Evolutionary conservation across 306 rosid species (phyloP), one percentile per base, ranked within the genome.

Genomic region (Fagus sylvatica): DNA sequence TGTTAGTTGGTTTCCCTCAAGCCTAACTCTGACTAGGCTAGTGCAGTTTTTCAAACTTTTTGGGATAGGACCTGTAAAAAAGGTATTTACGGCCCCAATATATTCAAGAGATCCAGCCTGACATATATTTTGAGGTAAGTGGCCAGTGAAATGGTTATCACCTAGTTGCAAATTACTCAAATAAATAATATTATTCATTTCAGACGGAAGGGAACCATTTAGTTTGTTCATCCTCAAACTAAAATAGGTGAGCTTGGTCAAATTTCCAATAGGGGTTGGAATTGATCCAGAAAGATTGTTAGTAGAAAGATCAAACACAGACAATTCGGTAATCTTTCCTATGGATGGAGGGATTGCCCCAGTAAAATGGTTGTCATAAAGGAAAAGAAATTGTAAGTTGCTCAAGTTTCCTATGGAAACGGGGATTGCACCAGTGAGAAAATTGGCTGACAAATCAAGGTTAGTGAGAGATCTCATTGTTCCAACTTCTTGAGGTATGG

Each of bases 11-110:
- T 86, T 88, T 22, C 33, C 30, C 4, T 53, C 81, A 48, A 86
- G 74, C 53, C 79, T 77, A 37, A 88, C 68, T 76, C 92, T 34
- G 0, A 34, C 0, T 37, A 75, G 64, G 72, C 53, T 64, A 1
- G 5, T 64, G 46, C 79, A 64, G 1, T 40, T 64, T n/a, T 84
- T 75, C 74, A 83, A 78, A 48, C 68, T 79, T 53, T 34, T 74
- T 15, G 86, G 86, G 48, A 83, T 42, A 7, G 46, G 4, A 0
- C 64, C 64, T 19, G 4, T 56, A 10, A 30, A 32, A 32, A 10
- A 0, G 39, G 28, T 59, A 11, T 7, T 11, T 5, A 0, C 0
- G 36, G 66, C 36, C 4, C 5, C 0, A 5, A 59, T 0, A 0
- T 32, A 0, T 28, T 0, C 9, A n/a, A 68, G 51, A 2, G 53